These are phyloP conservation scores for Cenococcum geophilum DNA, from an alignment of 495 filamentous ascomycete genomes.

Conservation along the genomic window DNA sequence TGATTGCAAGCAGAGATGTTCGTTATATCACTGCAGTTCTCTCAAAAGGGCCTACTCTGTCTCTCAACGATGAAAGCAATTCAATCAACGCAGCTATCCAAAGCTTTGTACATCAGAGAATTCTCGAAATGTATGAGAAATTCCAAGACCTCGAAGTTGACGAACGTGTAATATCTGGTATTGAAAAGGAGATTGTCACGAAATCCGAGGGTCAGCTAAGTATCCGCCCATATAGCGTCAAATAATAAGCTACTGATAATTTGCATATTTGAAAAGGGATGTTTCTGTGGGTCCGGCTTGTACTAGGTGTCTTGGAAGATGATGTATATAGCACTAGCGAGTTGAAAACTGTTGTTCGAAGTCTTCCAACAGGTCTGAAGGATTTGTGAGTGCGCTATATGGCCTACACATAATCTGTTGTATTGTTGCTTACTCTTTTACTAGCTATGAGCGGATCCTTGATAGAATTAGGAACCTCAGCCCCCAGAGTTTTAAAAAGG, in stretches of 20 bases:
- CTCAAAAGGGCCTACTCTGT: not conserved
- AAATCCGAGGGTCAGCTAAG: not conserved
- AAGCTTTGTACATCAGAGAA: not conserved
- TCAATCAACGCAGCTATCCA: not conserved
- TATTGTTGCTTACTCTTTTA: not conserved
- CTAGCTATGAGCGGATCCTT: no score
- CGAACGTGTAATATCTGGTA: not conserved
- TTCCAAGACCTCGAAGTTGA: not conserved
- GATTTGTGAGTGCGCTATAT: no score
- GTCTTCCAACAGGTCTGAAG: not conserved
- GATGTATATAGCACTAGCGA: not conserved
- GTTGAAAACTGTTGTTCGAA: not conserved
- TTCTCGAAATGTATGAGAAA: not conserved
- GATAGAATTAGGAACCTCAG: not conserved
- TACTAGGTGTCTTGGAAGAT: not conserved
- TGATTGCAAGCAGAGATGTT: slow-evolving; percentile 6
- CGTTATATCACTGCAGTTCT: not conserved
- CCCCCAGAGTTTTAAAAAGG: not conserved
- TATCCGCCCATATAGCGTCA: not conserved
- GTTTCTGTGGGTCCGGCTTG: slow-evolving; percentile 9
- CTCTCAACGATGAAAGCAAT: not conserved
- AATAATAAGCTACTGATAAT: not conserved
- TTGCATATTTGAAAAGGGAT: not conserved
- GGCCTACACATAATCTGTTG: no score
- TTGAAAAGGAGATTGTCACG: not conserved